Percentiles rank a stretch among this genome's conserved stretches.
phyloP scores from a whole-genome alignment of 169 alveolate species.

The Plasmodium blacklocki region DNA sequence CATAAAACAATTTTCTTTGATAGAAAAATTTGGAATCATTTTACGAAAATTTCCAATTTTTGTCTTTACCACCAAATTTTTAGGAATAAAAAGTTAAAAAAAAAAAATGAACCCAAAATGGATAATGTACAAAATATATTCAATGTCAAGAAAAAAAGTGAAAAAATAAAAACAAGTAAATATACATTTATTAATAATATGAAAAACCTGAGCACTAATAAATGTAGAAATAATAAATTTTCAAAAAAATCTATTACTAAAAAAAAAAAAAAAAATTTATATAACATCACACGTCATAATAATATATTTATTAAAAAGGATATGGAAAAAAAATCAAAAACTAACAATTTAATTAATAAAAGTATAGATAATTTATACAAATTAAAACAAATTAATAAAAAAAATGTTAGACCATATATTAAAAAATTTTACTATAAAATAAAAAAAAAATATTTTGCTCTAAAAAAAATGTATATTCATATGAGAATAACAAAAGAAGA shows the following conservation, averaged over 20 bases:
- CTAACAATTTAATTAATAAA: neutral
- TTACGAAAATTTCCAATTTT: conserved; percentile 67
- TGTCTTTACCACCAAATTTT: conserved; percentile 63
- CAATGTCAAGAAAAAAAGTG: neutral
- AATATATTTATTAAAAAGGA: neutral
- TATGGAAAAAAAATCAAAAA: neutral
- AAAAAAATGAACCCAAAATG: conserved; percentile 14
- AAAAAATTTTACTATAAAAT: conserved; percentile 66
- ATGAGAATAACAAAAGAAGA: neutral
- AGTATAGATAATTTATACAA: conserved; percentile 47
- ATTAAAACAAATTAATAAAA: conserved; percentile 23
- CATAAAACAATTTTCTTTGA: conserved; percentile 63
- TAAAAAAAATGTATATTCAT: conserved; percentile 36
- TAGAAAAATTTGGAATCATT: conserved; percentile 56
- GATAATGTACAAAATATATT: neutral
- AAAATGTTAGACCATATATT: conserved; percentile 62
- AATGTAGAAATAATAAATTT: neutral
- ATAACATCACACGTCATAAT: too few relatives aligned
- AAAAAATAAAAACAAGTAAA: conserved; percentile 4
- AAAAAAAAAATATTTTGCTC: conserved; percentile 53
- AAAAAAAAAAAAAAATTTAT: too few relatives aligned
- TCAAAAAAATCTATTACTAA: neutral
- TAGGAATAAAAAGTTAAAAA: conserved; percentile 37
- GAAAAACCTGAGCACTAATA: neutral
- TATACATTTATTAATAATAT: neutral